phyloP scores from a whole-genome alignment of 257 asterid species.

The Jacaranda copaia region DNA sequence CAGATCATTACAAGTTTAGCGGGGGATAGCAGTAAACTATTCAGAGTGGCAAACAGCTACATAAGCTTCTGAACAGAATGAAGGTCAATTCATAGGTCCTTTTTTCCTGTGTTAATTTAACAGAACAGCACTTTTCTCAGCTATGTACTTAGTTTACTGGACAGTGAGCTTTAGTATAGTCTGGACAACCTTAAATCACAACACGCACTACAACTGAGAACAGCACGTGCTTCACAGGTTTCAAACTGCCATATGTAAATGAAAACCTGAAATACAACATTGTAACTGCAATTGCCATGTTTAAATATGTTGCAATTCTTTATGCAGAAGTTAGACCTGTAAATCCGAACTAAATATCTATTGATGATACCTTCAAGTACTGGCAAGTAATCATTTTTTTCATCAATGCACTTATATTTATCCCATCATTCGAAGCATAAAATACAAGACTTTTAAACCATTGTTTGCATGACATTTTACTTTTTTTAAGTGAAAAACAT shows the following conservation, averaged over 20 bases:
- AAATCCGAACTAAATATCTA: background rate
- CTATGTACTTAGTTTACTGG: background rate
- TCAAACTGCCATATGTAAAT: too few relatives aligned
- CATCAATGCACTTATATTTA: background rate
- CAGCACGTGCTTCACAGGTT: too few relatives aligned
- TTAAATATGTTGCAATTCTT: background rate
- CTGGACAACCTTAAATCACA: background rate
- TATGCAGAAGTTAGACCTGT: background rate
- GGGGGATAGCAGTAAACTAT: too few relatives aligned
- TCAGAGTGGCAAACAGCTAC: too few relatives aligned
- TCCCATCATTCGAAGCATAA: background rate
- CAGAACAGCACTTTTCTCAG: background rate
- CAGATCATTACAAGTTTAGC: background rate
- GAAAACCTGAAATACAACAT: background rate
- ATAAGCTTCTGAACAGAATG: background rate
- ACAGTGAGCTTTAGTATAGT: background rate
- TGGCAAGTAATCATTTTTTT: background rate
- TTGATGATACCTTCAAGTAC: background rate
- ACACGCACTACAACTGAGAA: too few relatives aligned
- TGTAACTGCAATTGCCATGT: background rate
- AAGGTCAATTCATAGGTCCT: background rate
- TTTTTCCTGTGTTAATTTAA: background rate
- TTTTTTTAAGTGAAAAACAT: conserved; percentile 7
- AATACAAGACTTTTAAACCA: background rate
- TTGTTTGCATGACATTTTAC: background rate